Conservation (phyloP, 139 green algal genomes). For the Coccomyxa sp. region DNA sequence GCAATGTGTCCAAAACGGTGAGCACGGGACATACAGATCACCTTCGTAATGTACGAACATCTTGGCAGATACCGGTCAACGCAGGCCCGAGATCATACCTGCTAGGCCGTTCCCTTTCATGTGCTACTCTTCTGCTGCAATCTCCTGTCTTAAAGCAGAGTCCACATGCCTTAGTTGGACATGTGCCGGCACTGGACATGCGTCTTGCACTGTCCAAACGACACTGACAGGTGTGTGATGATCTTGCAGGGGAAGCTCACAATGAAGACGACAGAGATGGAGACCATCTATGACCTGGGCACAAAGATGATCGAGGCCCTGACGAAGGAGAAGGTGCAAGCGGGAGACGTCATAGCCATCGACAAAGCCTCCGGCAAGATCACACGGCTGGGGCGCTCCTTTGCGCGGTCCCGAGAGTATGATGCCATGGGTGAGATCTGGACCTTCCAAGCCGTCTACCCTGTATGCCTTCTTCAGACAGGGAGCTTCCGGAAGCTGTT, state of each 20-base stretch:
- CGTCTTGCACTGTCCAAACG: no score
- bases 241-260: slow-evolving; percentile 88
- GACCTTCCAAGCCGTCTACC: no score
- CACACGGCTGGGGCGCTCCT: slow-evolving; percentile 88
- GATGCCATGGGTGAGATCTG: slow-evolving; percentile 89
- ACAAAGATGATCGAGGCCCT: slow-evolving; percentile 86
- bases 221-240: no score
- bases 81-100: no score
- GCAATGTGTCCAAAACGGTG: slow-evolving; percentile 67
- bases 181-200: no score
- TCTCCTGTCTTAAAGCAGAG: no score
- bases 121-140: no score
- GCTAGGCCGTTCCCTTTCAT: no score
- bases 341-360: slow-evolving; percentile 95
- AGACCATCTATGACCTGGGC: slow-evolving; percentile 98
- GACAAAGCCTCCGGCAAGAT: slow-evolving; percentile 93
- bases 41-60: background rate
- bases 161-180: no score
- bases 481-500: no score
- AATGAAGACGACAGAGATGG: slow-evolving; percentile 99
- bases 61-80: no score
- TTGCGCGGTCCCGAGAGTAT: slow-evolving; percentile 91
- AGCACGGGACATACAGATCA: background rate
- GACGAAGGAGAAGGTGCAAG: slow-evolving; percentile 86
- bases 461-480: background rate